A percentile compares a stretch with the other conserved stretches of the same genome.
Conservation (phyloP, 495 filamentous ascomycete genomes). For the Neurospora sp. region DNA sequence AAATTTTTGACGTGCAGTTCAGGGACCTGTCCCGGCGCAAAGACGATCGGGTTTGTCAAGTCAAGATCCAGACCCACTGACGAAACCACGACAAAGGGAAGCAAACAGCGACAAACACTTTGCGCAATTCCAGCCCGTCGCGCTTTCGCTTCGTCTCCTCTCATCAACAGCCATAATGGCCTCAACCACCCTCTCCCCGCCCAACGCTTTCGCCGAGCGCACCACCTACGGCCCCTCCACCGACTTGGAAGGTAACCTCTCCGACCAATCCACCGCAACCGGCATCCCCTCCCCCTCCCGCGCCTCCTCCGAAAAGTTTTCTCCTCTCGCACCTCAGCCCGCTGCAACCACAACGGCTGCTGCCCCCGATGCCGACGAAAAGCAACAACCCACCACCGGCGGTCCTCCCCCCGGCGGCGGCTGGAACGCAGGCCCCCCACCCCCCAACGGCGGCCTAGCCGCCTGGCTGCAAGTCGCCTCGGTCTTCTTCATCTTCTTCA, state of each 20-base stretch:
- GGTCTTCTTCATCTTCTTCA: constrained; percentile 44
- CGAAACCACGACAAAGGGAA: background rate
- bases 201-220: background rate
- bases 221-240: background rate
- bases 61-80: background rate
- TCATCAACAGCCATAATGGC: background rate
- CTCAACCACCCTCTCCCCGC: background rate
- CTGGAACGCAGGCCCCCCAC: background rate
- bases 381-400: background rate
- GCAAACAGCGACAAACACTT: background rate
- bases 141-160: no score
- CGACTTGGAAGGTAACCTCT: background rate
- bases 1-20: background rate
- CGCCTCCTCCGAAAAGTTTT: background rate
- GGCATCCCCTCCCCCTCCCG: background rate
- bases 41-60: background rate
- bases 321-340: background rate
- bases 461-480: constrained; percentile 46
- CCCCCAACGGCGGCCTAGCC: constrained; percentile 34
- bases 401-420: background rate
- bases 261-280: background rate
- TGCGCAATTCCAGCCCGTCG: no score
- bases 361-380: background rate
- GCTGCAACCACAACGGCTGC: background rate
- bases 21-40: background rate